Evolutionary conservation across 306 rosid genomes (phyloP).

Genomic region (Fagus crenata): DNA sequence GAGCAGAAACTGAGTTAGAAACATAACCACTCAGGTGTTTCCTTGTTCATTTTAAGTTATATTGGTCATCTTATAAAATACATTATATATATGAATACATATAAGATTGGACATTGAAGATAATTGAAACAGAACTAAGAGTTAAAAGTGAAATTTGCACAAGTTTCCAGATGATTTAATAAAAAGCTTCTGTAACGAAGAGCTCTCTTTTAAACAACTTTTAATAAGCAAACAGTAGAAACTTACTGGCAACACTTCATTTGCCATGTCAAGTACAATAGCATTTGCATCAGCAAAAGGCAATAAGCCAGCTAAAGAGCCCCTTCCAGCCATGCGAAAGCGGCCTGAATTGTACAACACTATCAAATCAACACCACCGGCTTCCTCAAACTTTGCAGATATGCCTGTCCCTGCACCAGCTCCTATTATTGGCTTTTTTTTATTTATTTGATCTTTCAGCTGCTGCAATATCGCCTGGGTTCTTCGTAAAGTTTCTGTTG

Average conservation of each 20-base stretch:
- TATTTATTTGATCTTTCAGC: conserved; percentile 60
- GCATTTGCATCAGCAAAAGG: conserved; percentile 98
- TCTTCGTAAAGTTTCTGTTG: conserved; percentile 72
- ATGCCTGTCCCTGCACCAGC: conserved; percentile 97
- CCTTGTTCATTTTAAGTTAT: not conserved
- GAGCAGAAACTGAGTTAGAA: conserved; percentile 16
- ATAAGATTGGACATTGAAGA: not conserved
- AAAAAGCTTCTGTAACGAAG: not conserved
- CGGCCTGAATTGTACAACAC: conserved; percentile 92
- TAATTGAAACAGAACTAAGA: not conserved
- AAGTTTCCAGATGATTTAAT: not conserved
- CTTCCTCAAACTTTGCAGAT: conserved; percentile 98
- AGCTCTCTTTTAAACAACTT: conserved; percentile 4
- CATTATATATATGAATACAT: not conserved
- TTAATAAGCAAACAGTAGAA: conserved; percentile 28
- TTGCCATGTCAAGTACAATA: conserved; percentile 87
- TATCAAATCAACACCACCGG: conserved; percentile 87
- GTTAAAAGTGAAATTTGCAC: not conserved
- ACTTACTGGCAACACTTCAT: conserved; percentile 89
- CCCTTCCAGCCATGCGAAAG: conserved; percentile 97
- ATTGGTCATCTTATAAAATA: not conserved
- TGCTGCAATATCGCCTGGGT: conserved; percentile 66
- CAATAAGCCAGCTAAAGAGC: conserved; percentile 84
- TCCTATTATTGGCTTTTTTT: conserved; percentile 77
- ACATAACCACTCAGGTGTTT: not conserved